Evolutionary conservation across 306 rosid species (phyloP).

Genomic region (Chamaecrista fasciculata): DNA sequence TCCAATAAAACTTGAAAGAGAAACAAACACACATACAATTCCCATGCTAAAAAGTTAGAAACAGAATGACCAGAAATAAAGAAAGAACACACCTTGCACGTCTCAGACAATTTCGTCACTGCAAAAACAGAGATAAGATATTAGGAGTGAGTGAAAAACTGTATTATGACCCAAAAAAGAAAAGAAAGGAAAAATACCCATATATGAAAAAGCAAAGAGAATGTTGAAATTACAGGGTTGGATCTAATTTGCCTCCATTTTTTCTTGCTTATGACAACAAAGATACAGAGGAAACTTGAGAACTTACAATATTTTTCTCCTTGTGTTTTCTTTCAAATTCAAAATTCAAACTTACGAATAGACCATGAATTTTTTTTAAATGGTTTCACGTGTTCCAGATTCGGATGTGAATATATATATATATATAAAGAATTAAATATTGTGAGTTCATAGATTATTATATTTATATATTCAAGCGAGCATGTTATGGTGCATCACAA

Average conservation of each 20-base stretch:
- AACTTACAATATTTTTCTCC: too few relatives aligned
- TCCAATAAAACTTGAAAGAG: too few relatives aligned
- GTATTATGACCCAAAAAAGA: neutral
- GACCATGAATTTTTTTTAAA: too few relatives aligned
- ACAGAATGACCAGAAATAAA: neutral
- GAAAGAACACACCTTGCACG: conserved; percentile 32
- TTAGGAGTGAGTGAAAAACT: neutral
- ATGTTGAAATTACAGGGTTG: too few relatives aligned
- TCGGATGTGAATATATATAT: too few relatives aligned
- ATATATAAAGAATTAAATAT: neutral
- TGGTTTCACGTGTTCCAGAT: too few relatives aligned
- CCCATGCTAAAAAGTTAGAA: neutral
- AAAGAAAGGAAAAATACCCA: neutral
- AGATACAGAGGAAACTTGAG: too few relatives aligned
- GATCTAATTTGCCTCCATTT: conserved; percentile 13
- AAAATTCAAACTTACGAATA: neutral
- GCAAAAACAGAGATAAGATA: conserved; percentile 25
- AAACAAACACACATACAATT: neutral
- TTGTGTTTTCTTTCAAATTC: neutral
- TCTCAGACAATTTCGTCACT: conserved; percentile 29
- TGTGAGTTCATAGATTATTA: neutral
- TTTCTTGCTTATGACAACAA: neutral
- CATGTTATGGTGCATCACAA: too few relatives aligned
- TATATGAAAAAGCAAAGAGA: neutral
- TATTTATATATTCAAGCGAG: too few relatives aligned